A percentile compares a stretch with the other conserved stretches of the same genome.
These are phyloP conservation scores for Nicotiana noctiflora DNA, from an alignment of 257 asterid genomes.

Conservation along the genomic window DNA sequence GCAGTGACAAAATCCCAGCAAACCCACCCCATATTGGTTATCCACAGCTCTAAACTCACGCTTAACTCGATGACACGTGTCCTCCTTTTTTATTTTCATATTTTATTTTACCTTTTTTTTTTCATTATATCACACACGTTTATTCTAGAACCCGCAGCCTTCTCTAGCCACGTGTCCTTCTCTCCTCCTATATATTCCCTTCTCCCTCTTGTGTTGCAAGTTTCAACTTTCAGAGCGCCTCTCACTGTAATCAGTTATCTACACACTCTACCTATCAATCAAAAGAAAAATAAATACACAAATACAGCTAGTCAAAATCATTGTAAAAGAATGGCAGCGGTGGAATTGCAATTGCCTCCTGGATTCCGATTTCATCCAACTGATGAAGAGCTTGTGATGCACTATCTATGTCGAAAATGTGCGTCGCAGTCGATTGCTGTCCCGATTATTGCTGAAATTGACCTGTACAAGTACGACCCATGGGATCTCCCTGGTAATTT, in stretches of 20 bases:
- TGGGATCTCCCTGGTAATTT: constrained; percentile 79
- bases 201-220: constrained; percentile 30
- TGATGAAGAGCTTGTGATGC: constrained; percentile 88
- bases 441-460: constrained; percentile 77
- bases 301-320: background rate
- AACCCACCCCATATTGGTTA: background rate
- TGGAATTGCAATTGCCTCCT: constrained; percentile 63
- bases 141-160: constrained; percentile 30
- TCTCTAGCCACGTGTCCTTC: constrained; percentile 40
- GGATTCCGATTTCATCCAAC: constrained; percentile 91
- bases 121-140: constrained; percentile 20
- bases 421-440: constrained; percentile 53
- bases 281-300: background rate
- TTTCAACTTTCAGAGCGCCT: constrained; percentile 45
- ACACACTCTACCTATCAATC: background rate
- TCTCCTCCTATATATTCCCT: constrained; percentile 34
- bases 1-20: constrained; percentile 32
- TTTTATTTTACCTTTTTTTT: background rate
- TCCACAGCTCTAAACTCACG: background rate
- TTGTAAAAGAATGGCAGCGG: constrained; percentile 23
- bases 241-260: background rate
- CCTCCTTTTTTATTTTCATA: background rate
- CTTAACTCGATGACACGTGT: constrained; percentile 18
- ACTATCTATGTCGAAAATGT: constrained; percentile 67
- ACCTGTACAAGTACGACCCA: constrained; percentile 74